Evolutionary conservation across 139 green algal genomes (phyloP), one percentile per base, ranked within the genome.

Genomic region (Micractinium conductrix): DNA sequence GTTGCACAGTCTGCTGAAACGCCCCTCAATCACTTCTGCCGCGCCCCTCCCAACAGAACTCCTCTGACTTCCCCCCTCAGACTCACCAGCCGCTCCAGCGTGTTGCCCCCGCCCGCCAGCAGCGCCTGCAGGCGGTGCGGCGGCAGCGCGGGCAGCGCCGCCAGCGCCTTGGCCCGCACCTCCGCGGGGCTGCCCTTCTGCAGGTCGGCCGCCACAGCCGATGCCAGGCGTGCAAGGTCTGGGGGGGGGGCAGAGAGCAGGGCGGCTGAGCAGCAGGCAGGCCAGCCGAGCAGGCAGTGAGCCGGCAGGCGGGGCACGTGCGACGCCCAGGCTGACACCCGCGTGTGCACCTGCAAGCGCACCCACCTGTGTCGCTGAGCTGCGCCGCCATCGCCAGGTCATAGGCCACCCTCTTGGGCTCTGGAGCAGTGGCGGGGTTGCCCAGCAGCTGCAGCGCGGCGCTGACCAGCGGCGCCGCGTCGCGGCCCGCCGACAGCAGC

Each of bases 161-260:
- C 30, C 63, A 89, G 80, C 43, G 86, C 81, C 53, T 81, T 82
- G 65, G 58, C 73, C 2, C 82, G 65, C 65, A 87, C 58, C n/a
- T 87, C 86, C 38, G 45, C 67, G 6, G 80, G 44, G 28, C 43
- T 26, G 14, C 72, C 73, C 0, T 33, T 38, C 44, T 69, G 60
- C 45, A 89, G 68, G 80, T 89, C 86, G 16, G 10, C 33, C 10
- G 35, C 38, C 28, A 89, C 80, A 24, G 71, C 81, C 30, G 38
- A 50, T 10, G 65, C 48, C 44, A 89, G 24, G 4, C 86, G 73
- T 1, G 74, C 62, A 42, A 69, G 67, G 82, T 89, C 86, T 55
- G 65, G 24, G 1, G 35, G 44, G 28, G 21, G 21, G 24, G 53
- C 22, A 55, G n/a, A 67, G n/a, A n/a, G n/a, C n/a, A n/a, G n/a